Percentiles rank a stretch among this genome's conserved stretches.
Conservation (phyloP, 495 filamentous ascomycete genomes). For the Chaetomidium leptoderma region DNA sequence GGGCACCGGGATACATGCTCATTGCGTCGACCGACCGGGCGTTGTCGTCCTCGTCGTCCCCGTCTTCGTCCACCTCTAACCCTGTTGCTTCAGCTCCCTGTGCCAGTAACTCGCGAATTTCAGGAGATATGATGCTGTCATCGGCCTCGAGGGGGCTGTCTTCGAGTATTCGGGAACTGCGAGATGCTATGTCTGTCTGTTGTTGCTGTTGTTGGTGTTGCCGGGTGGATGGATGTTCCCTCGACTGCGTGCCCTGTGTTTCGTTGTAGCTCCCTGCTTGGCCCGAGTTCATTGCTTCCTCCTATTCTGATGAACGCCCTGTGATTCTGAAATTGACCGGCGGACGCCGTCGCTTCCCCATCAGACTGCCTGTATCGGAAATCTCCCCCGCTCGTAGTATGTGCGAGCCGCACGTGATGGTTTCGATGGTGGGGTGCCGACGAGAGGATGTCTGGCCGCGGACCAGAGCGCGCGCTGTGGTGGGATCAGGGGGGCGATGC, state of each 20-base stretch:
- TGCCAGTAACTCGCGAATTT: neutral
- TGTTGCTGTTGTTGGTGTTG: too few relatives aligned
- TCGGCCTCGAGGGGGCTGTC: neutral
- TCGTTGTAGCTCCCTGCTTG: neutral
- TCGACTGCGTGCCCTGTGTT: neutral
- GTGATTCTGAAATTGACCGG: slow-evolving; percentile 13
- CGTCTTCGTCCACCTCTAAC: slow-evolving; percentile 13
- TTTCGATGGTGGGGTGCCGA: neutral
- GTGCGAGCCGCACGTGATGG: neutral
- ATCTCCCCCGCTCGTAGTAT: neutral
- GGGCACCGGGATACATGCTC: slow-evolving; percentile 35
- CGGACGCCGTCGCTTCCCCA: slow-evolving; percentile 23
- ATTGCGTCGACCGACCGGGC: slow-evolving; percentile 25
- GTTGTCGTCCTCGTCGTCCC: slow-evolving; percentile 10
- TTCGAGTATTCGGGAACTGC: neutral
- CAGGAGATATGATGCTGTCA: neutral
- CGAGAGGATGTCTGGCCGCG: slow-evolving; percentile 5
- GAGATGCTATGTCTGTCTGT: neutral
- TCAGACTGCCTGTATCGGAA: slow-evolving; percentile 9
- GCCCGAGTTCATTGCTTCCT: slow-evolving; percentile 8
- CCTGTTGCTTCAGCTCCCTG: neutral
- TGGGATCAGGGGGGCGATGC: neutral
- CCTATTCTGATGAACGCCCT: slow-evolving; percentile 12
- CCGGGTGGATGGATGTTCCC: neutral
- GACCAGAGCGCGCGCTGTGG: slow-evolving; percentile 9